Base-by-base conservation (phyloP, 495 filamentous ascomycete species). In the Sphaerosporella brunnea region DNA sequence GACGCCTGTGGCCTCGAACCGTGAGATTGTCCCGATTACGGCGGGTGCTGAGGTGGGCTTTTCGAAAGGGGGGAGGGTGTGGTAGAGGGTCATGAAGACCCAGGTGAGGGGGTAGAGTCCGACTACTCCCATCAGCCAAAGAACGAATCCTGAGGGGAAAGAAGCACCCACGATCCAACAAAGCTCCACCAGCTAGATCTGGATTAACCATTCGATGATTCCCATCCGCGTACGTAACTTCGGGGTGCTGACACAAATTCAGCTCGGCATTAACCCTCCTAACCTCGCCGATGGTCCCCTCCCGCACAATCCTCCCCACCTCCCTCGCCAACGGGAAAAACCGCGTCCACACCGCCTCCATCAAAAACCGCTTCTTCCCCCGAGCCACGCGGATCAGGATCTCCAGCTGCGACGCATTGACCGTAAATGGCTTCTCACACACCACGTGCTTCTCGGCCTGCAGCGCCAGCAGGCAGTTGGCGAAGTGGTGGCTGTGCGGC, bases 341-440 rank as follows among this genome's bases (percentile, higher is more conserved):
- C 19, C 88, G 68, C 32, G 87, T 95, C 88, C 90, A 95, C 10
- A 95, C 82, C 15, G 87, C 87, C 68, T 96, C 88, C 84, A 94
- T 93, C 30, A 96, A 63, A 66, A 95, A 94, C 18, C 94, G 58
- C n/a, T 76, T 74, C 72, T 92, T 93, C 55, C 73, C 67, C 55
- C 67, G 72, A 0, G 90, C 84, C 15, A 73, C 78, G 43, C 82
- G 75, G 44, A 78, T 72, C 13, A 95, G 69, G 50, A 79, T 78
- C 59, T 72, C 74, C 3, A 82, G 69, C 66, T 95, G 86, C 10
- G 75, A 68, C 8, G 84, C 86, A 59, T 83, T 95, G 49, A 88
- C 81, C 0, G 87, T 94, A 57, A 96, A 80, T 0, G 87, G 74
- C 67, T 96, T 96, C 63, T 95, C 90, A 62, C 84, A 93, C 20